Evolutionary conservation across 352 stramenopile genomes (phyloP), one percentile per base, ranked within the genome.

Genomic region (Discostella stelligera): DNA sequence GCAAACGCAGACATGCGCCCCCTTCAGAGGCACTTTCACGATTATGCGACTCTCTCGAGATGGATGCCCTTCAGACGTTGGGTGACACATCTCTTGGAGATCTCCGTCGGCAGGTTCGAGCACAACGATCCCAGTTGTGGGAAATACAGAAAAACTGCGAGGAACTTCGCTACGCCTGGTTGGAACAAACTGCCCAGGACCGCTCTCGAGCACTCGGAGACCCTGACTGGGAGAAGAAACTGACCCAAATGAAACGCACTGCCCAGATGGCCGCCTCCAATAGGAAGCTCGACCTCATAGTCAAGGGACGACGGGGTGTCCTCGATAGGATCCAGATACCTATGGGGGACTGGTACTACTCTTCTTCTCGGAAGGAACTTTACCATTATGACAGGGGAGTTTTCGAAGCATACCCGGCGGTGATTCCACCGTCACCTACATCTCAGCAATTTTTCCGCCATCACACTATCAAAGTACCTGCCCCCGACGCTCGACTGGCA

Each of bases 401-500:
- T n/a, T 81, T 75, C 20, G 52, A 81, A 37, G 60, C 65, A 32
- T 49, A 72, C 27, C n/a, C 73, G 18, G 1, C 14, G n/a, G n/a
- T n/a, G n/a, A n/a, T n/a, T n/a, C n/a, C n/a, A n/a, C n/a, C n/a
- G n/a, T n/a, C n/a, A n/a, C n/a, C n/a, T n/a, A n/a, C n/a, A n/a
- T n/a, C n/a, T n/a, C n/a, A n/a, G n/a, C n/a, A n/a, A n/a, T 81
- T 69, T 39, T 58, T 64, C 23, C 32, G 2, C 0, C 59, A 81
- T 20, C 66, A 76, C 60, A 60, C 50, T 5, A 16, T 81, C n/a
- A 81, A 81, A 39, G 39, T 76, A 16, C n/a, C 67, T 30, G 46
- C 64, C 39, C 5, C 1, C 0, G 71, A 79, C 27, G 25, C 44
- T 0, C 5, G 56, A 1, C 18, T 37, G 14, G 62, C 56, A 32